phyloP scores from a whole-genome alignment of 345 rosid genomes.

The Acer saccharum region DNA sequence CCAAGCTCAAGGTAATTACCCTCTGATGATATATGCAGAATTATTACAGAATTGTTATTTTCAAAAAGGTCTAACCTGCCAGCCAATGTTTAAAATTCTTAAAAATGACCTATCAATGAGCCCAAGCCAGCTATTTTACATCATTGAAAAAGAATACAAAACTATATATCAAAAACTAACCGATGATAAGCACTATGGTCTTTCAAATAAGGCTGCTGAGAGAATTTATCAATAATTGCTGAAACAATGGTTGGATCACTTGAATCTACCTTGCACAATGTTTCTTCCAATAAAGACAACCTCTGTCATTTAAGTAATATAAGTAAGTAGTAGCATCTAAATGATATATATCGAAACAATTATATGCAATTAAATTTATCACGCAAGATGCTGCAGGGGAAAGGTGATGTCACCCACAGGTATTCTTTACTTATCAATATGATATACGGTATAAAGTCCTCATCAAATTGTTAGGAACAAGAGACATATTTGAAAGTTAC shows the following conservation, averaged over 20 bases:
- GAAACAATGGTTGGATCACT: conserved; percentile 53
- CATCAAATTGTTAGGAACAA: not conserved
- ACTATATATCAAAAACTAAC: conserved; percentile 35
- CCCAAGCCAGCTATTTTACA: not conserved
- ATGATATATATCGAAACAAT: not conserved
- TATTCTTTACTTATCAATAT: not conserved
- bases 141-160: not conserved
- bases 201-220: conserved; percentile 57
- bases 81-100: not conserved
- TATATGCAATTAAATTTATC: not conserved
- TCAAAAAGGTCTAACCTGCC: not conserved
- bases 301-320: conserved; percentile 45
- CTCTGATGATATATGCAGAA: not conserved
- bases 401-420: not conserved
- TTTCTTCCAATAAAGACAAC: conserved; percentile 61
- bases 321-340: not conserved
- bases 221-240: conserved; percentile 52
- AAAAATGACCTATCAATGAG: not conserved
- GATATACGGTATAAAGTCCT: not conserved
- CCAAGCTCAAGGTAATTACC: not conserved
- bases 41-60: not conserved
- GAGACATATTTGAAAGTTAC: not conserved
- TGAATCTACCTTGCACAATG: conserved; percentile 45
- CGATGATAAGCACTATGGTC: conserved; percentile 62
- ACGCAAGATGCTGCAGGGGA: not conserved